These are phyloP conservation scores for Aspergillus quadricinctus DNA, from an alignment of 2,329 filamentous ascomycete genomes.

Conservation along the genomic window DNA sequence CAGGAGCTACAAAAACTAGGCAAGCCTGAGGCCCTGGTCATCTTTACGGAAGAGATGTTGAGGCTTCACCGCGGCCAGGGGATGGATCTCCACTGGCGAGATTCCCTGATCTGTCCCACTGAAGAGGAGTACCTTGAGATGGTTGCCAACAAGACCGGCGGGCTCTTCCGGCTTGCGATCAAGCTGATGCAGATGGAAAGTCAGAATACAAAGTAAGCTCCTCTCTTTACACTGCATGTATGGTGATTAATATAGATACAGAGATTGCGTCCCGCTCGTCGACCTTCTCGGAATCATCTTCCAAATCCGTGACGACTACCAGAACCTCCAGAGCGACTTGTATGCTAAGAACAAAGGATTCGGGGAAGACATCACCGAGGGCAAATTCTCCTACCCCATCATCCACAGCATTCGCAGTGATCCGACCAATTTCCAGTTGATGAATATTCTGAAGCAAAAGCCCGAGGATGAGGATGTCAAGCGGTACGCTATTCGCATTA, in stretches of 20 bases:
- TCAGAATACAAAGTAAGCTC: slow-evolving; percentile 9
- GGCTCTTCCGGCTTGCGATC: slow-evolving; percentile 36
- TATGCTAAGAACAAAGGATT: slow-evolving; percentile 85
- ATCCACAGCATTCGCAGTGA: slow-evolving; percentile 78
- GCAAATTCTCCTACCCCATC: slow-evolving; percentile 90
- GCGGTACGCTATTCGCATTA: slow-evolving; percentile 77
- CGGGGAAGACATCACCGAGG: slow-evolving; percentile 89
- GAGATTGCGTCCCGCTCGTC: slow-evolving; percentile 56
- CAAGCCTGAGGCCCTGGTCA: slow-evolving; percentile 26
- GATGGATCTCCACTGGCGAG: slow-evolving; percentile 41
- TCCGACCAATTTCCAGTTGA: slow-evolving; percentile 56
- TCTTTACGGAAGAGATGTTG: slow-evolving; percentile 36
- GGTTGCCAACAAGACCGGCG: slow-evolving; percentile 41
- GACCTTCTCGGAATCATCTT: slow-evolving; percentile 43
- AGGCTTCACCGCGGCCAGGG: slow-evolving; percentile 40
- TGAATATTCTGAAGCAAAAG: slow-evolving; percentile 87
- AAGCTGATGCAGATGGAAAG: slow-evolving; percentile 34
- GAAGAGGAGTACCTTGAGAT: slow-evolving; percentile 41
- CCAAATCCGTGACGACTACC: slow-evolving; percentile 63
- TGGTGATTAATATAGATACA: background rate
- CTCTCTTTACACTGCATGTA: background rate
- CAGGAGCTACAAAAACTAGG: slow-evolving; percentile 27
- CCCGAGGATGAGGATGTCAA: slow-evolving; percentile 79
- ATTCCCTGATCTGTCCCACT: slow-evolving; percentile 33
- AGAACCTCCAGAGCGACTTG: slow-evolving; percentile 62